phyloP scores from a whole-genome alignment of 768 basidiomycete genomes.

The Xerocomus spinulosus region DNA sequence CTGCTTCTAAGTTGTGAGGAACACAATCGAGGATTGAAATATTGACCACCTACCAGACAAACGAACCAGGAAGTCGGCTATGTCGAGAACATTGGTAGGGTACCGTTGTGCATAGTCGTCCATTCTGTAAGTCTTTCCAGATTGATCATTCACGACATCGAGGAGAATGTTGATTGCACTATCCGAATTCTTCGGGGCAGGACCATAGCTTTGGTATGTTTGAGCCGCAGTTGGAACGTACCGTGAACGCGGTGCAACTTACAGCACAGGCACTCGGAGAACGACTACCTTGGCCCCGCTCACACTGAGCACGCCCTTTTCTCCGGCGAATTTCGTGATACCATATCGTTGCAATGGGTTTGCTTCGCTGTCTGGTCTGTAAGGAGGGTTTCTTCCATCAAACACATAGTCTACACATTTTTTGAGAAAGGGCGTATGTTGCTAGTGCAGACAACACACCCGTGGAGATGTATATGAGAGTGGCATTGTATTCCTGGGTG shows the following conservation, averaged over 20 bases:
- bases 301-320: constrained; percentile 65
- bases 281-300: constrained; percentile 57
- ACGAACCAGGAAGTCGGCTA: constrained; percentile 78
- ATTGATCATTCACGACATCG: constrained; percentile 82
- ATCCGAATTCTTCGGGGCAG: constrained; percentile 78
- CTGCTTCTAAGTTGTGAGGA: constrained; percentile 21
- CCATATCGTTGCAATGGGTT: constrained; percentile 92
- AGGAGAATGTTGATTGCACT: constrained; percentile 85
- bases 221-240: not conserved
- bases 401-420: constrained; percentile 81
- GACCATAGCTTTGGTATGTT: constrained; percentile 67
- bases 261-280: constrained; percentile 91
- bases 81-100: constrained; percentile 87
- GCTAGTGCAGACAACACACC: constrained; percentile 36
- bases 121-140: constrained; percentile 89
- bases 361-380: constrained; percentile 63
- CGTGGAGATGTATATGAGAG: constrained; percentile 88
- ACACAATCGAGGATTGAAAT: not conserved
- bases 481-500: constrained; percentile 56
- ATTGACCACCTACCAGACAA: constrained; percentile 51
- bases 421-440: constrained; percentile 4
- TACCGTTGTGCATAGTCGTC: constrained; percentile 91
- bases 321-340: constrained; percentile 80
- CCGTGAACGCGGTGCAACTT: constrained; percentile 19
- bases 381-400: constrained; percentile 89